These are phyloP conservation scores for Chlamydomonas asymmetrica DNA, from an alignment of 139 green algal species.

Conservation along the genomic window DNA sequence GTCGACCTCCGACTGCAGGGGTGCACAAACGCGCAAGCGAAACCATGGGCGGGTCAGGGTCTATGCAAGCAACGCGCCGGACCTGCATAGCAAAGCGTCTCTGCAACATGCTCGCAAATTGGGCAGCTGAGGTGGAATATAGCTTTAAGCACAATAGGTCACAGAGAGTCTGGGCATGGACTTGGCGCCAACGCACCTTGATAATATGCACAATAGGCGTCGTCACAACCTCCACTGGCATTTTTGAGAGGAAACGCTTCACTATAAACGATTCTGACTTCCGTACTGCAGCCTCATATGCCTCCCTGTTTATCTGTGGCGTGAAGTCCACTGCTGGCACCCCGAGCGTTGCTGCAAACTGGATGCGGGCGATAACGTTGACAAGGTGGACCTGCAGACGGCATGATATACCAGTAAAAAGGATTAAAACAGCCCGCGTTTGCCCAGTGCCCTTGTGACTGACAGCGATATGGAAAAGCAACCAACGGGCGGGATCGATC, in stretches of 20 bases:
- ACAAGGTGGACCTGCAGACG: conserved; percentile 34
- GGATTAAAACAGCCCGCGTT: too few relatives aligned
- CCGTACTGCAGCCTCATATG: conserved; percentile 37
- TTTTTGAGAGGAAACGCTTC: conserved; percentile 40
- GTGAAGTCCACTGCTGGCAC: conserved; percentile 37
- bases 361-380: conserved; percentile 29
- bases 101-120: too few relatives aligned
- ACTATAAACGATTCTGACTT: conserved; percentile 49
- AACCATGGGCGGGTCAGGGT: too few relatives aligned
- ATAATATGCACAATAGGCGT: conserved; percentile 56
- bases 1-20: conserved; percentile 57
- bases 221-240: conserved; percentile 23
- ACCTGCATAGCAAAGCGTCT: too few relatives aligned
- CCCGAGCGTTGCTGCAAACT: conserved; percentile 24
- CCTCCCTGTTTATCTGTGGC: conserved; percentile 41
- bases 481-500: too few relatives aligned
- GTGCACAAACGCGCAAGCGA: too few relatives aligned
- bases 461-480: too few relatives aligned
- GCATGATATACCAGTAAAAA: too few relatives aligned
- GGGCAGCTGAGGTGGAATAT: too few relatives aligned
- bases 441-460: too few relatives aligned
- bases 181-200: conserved; percentile 45
- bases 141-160: conserved; percentile 68
- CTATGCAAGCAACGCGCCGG: too few relatives aligned
- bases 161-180: conserved; percentile 61